phyloP scores from a whole-genome alignment of 1,139 yeast genomes.

The Taphrina sp. region DNA sequence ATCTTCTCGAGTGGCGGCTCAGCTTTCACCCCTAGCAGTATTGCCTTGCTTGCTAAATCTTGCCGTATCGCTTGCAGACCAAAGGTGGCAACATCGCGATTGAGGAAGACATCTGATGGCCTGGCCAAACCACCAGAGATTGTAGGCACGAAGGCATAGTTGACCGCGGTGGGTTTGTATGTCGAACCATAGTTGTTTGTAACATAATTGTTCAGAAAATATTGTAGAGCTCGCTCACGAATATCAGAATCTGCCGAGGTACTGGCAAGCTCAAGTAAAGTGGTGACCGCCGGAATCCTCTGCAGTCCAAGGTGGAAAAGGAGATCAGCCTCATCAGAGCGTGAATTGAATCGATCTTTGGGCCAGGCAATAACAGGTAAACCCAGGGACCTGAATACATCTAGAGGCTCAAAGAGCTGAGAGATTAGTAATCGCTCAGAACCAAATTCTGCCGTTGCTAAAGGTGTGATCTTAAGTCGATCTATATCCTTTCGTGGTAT shows the following conservation, averaged over 20 bases:
- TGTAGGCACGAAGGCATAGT: constrained; percentile 36
- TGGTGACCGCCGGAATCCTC: constrained; percentile 40
- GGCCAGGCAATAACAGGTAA: constrained; percentile 44
- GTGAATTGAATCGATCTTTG: constrained; percentile 41
- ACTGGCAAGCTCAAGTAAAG: constrained; percentile 40
- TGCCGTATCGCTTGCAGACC: constrained; percentile 43
- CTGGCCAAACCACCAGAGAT: constrained; percentile 17
- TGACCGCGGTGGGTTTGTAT: constrained; percentile 32
- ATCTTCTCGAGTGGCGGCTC: constrained; percentile 42
- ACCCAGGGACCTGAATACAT: constrained; percentile 41
- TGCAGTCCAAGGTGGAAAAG: constrained; percentile 44
- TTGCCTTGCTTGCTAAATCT: constrained; percentile 40
- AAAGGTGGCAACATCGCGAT: constrained; percentile 40
- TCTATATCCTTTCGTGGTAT: constrained; percentile 31
- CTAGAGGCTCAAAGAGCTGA: constrained; percentile 45
- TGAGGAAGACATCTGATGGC: constrained; percentile 32
- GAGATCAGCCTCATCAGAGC: constrained; percentile 42
- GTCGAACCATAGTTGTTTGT: constrained; percentile 40
- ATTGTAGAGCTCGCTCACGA: constrained; percentile 41
- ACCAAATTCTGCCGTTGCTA: constrained; percentile 39
- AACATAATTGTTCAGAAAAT: constrained; percentile 41
- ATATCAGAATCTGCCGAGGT: constrained; percentile 30
- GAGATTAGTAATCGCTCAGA: constrained; percentile 42
- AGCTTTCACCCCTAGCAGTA: constrained; percentile 43
- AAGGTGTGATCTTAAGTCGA: constrained; percentile 18